Base-by-base conservation (phyloP, 2,329 filamentous ascomycete genomes). In the Aaosphaeria arxii region DNA sequence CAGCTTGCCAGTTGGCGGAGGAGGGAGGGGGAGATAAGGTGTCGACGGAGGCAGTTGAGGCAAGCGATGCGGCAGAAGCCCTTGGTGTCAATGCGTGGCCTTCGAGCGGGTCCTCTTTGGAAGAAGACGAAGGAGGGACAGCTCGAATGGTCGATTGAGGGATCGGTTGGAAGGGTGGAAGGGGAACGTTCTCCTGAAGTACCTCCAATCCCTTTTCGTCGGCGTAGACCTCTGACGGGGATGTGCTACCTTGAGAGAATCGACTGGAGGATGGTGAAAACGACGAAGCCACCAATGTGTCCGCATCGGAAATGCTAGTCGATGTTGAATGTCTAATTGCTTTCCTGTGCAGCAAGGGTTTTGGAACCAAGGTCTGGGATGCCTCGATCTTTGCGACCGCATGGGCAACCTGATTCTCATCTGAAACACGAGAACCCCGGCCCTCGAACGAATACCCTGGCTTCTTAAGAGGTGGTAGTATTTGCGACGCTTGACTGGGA, bases 401-500 rank as follows among this genome's bases (percentile, higher is more conserved):
- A 66, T 62, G 70, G 66, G 68, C 60, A 51, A 67, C 64, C 48
- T 55, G 52, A 49, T 59, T 63, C 30, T 48, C 50, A 64, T 62
- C 64, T 71, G 70, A 73, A 72, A 73, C 70, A 48, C 59, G 61
- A 57, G 56, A 58, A 47, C 59, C 69, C 55, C 61, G 62, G 59
- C 58, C 58, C 58, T 69, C 67, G 63, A 71, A 69, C 61, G 58
- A 57, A 51, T 68, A 70, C 52, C 67, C 67, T 47, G 62, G 64
- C 52, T 54, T 56, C 58, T 64, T 63, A 56, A 62, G 69, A 60
- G 69, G 66, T 43, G 64, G 59, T 48, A 73, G 59, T 49, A 72
- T 61, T 43, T 72, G 71, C 46, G 70, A 69, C 43, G 70, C 61
- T 52, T 69, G 61, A 49, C 61, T 67, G 41, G 70, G 69, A 50